phyloP scores from a whole-genome alignment of 768 basidiomycete species.

The Pleurotus eryngii region DNA sequence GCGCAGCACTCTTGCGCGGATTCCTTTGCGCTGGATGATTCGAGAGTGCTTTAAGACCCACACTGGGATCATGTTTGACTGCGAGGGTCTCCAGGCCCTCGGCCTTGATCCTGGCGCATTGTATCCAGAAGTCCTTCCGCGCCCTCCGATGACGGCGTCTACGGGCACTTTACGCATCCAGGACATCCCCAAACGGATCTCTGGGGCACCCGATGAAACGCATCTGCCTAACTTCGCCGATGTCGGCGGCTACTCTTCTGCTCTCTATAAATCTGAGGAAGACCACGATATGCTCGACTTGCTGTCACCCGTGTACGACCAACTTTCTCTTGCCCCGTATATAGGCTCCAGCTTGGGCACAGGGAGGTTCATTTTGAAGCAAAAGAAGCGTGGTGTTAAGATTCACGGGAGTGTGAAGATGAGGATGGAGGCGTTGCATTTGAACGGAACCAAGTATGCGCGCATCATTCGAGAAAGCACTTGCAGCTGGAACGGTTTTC shows the following conservation, averaged over 20 bases:
- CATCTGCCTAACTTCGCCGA: neutral
- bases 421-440: slow-evolving; percentile 47
- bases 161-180: slow-evolving; percentile 17
- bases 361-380: slow-evolving; percentile 37
- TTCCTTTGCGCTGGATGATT: slow-evolving; percentile 67
- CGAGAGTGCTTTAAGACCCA: slow-evolving; percentile 58
- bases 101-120: slow-evolving; percentile 40
- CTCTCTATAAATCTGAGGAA: slow-evolving; percentile 32
- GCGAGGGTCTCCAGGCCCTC: slow-evolving; percentile 36
- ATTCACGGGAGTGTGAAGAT: slow-evolving; percentile 52
- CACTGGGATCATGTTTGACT: slow-evolving; percentile 59
- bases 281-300: slow-evolving; percentile 53
- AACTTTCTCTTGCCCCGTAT: slow-evolving; percentile 32
- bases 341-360: slow-evolving; percentile 30
- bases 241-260: neutral
- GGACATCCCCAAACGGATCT: slow-evolving; percentile 11
- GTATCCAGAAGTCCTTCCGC: slow-evolving; percentile 27
- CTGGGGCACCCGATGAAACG: neutral
- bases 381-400: slow-evolving; percentile 34
- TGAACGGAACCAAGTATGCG: slow-evolving; percentile 32
- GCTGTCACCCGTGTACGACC: slow-evolving; percentile 46
- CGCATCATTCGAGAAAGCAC: slow-evolving; percentile 29
- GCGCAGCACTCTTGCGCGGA: slow-evolving; percentile 43
- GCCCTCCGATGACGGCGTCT: slow-evolving; percentile 30
- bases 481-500: slow-evolving; percentile 10